Evolutionary conservation across 2,329 filamentous ascomycete species (phyloP), one percentile per base, ranked within the genome.

Genomic region (Zymoseptoria tritici): DNA sequence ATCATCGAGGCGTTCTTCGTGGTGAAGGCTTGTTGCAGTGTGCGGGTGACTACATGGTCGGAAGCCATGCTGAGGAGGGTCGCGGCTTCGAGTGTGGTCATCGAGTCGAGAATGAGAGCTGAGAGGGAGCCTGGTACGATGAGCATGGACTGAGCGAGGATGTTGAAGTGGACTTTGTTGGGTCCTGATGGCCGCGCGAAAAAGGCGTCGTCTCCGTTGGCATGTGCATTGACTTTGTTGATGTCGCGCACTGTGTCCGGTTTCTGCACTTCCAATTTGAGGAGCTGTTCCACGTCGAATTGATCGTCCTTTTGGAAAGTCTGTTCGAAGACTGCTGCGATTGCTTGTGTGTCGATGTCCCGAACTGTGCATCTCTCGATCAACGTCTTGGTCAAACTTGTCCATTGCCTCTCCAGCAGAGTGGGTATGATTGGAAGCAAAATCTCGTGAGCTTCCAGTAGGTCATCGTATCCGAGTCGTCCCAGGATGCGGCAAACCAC

Each of bases 401-500:
- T 89, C 52, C 93, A 83, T 49, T 86, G 85, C 61, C 90, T 85
- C 57, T 89, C 81, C 8, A 97, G 82, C 8, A 97, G 80, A 55
- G 83, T 83, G 0, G 85, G 81, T 5, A 97, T 81, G 57, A 90
- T 86, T 0, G 90, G 87, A 3, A 87, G 74, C 58, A 96, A 88
- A 67, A 86, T 81, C 54, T 85, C 80, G 58, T 91, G 83, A 0
- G 89, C 90, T 58, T 85, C 83, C 50, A 86, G 80, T 8, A 99
- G 80, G 70, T 97, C 91, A 61, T 96, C 91, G 71, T 90, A 92
- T 73, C 90, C 88, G 9, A 97, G 80, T 57, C 94, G 85, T 71
- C 91, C 89, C 51, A 99, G 78, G 3, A 95, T 86, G 60, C 86
- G 85, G 66, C 92, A 89, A 20, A 91, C 90, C 0, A 95, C 89